These are phyloP conservation scores for Ambrosia hybrid DNA, from an alignment of 140 eudicot species.

Conservation along the genomic window DNA sequence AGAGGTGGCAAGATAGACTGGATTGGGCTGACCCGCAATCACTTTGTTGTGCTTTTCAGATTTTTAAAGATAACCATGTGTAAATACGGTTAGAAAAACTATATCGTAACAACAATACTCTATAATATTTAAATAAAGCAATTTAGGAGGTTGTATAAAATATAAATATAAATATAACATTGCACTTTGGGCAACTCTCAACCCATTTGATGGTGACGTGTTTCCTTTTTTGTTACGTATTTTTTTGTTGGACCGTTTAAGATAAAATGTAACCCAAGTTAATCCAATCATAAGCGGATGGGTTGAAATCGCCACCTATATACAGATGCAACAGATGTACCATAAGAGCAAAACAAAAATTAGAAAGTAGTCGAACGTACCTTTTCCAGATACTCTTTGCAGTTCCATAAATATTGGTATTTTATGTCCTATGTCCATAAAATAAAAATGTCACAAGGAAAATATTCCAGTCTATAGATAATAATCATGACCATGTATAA, in stretches of 20 bases:
- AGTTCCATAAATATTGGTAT: constrained; percentile 91
- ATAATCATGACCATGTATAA: not conserved
- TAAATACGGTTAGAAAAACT: not conserved
- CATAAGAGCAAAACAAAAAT: not conserved
- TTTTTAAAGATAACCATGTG: not conserved
- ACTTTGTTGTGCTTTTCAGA: not conserved
- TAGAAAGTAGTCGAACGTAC: constrained; percentile 36
- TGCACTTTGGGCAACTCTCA: too few relatives aligned
- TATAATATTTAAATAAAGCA: too few relatives aligned
- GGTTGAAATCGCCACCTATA: constrained; percentile 4
- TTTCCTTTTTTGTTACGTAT: too few relatives aligned
- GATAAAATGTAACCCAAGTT: not conserved
- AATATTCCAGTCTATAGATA: not conserved
- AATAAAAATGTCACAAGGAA: not conserved
- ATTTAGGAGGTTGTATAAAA: too few relatives aligned
- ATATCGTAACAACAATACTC: too few relatives aligned
- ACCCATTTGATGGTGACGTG: too few relatives aligned
- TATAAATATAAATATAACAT: too few relatives aligned
- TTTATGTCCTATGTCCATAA: constrained; percentile 64
- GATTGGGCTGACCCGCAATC: not conserved
- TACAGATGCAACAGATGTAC: not conserved
- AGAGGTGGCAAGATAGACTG: not conserved
- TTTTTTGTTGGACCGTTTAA: not conserved
- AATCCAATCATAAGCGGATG: constrained; percentile 7
- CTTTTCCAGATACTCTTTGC: constrained; percentile 73